These are phyloP conservation scores for Chaetomium sp. DNA, from an alignment of 2,329 filamentous ascomycete species.

Conservation along the genomic window DNA sequence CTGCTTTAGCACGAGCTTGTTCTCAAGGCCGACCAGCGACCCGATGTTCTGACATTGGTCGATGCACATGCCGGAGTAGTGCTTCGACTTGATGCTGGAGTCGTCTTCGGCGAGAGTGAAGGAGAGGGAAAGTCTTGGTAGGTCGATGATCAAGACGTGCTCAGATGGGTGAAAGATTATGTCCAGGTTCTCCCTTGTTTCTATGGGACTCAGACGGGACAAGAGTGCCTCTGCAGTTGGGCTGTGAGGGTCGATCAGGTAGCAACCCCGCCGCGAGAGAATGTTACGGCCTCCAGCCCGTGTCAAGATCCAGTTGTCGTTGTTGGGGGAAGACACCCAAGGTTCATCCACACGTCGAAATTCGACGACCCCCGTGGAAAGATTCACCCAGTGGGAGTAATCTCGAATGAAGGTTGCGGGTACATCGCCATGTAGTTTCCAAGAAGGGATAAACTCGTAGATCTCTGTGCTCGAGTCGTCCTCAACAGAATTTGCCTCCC, in stretches of 20 bases:
- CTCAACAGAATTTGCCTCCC: too few species aligned
- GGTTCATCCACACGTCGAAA: slow-evolving; percentile 21
- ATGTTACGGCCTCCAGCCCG: background rate
- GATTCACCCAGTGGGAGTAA: slow-evolving; percentile 29
- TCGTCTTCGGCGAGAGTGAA: slow-evolving; percentile 45
- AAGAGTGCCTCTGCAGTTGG: slow-evolving; percentile 39
- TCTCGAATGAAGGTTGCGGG: slow-evolving; percentile 25
- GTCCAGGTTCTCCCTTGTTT: slow-evolving; percentile 42
- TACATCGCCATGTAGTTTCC: slow-evolving; percentile 21
- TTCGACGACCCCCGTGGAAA: slow-evolving; percentile 21
- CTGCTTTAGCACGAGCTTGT: slow-evolving; percentile 50
- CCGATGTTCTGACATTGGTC: slow-evolving; percentile 50
- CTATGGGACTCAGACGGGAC: slow-evolving; percentile 43
- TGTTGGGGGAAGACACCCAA: slow-evolving; percentile 20
- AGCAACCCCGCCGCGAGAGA: background rate
- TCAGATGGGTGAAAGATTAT: slow-evolving; percentile 34
- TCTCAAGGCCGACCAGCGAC: slow-evolving; percentile 52
- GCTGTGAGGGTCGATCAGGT: slow-evolving; percentile 43
- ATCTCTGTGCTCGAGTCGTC: background rate
- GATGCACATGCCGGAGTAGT: slow-evolving; percentile 54
- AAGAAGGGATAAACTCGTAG: slow-evolving; percentile 40
- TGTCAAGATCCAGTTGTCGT: slow-evolving; percentile 24
- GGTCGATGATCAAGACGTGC: slow-evolving; percentile 42
- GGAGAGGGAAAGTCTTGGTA: slow-evolving; percentile 52
- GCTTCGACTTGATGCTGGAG: slow-evolving; percentile 45